A percentile compares a stretch with the other conserved stretches of the same genome.
These are phyloP conservation scores for Pinus taeda DNA, from an alignment of 75 land plant genomes.

Conservation along the genomic window DNA sequence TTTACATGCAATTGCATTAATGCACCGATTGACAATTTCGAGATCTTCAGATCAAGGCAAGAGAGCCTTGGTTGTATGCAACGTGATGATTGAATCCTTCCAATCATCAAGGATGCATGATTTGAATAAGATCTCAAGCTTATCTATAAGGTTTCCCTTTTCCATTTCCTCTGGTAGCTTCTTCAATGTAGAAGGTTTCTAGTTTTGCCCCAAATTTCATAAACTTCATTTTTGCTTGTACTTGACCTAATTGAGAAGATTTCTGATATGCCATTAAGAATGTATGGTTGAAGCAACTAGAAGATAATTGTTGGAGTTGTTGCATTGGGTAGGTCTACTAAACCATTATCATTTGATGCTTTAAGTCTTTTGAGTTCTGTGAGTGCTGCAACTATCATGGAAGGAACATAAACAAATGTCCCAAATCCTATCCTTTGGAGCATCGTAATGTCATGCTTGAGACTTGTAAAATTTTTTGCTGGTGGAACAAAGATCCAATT, in stretches of 20 bases:
- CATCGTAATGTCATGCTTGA: no score
- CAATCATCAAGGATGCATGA: conserved; percentile 58
- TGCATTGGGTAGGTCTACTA: no score
- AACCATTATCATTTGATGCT: no score
- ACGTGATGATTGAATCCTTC: conserved; percentile 10
- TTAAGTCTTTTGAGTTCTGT: no score
- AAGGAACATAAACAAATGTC: no score
- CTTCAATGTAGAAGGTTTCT: conserved; percentile 72
- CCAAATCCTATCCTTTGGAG: no score
- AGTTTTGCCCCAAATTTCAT: conserved; percentile 84
- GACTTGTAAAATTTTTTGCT: no score
- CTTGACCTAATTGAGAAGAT: background rate
- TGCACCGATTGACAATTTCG: conserved; percentile 50
- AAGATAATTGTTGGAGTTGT: no score
- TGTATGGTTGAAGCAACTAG: no score
- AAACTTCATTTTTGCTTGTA: conserved; percentile 66
- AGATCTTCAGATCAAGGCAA: conserved; percentile 53
- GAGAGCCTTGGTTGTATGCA: conserved; percentile 44
- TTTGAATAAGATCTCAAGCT: conserved; percentile 56
- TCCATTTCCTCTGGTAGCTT: conserved; percentile 65
- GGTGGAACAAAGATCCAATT: no score
- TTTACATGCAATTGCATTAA: conserved; percentile 54
- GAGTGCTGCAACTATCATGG: no score
- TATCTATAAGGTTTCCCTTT: conserved; percentile 20
- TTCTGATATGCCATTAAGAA: no score